These are phyloP conservation scores for Rhododendron henanense DNA, from an alignment of 148 eudicot species.

Conservation along the genomic window DNA sequence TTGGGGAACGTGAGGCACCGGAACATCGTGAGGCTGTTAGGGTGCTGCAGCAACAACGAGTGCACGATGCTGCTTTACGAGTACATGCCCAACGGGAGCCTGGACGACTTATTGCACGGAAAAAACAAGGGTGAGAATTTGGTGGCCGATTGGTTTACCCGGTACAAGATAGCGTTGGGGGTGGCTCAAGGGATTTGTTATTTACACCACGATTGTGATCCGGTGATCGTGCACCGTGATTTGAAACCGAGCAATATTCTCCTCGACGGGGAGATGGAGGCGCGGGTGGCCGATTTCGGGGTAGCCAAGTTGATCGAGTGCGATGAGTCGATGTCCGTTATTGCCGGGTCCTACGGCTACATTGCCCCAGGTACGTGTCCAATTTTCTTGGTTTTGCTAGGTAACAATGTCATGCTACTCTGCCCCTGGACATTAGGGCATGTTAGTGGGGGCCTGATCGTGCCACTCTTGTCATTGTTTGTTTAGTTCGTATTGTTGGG, in stretches of 20 bases:
- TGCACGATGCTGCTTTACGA: slow-evolving; percentile 83
- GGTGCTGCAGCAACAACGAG: slow-evolving; percentile 76
- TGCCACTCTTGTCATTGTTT: not conserved
- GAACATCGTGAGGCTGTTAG: slow-evolving; percentile 77
- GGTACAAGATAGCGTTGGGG: slow-evolving; percentile 82
- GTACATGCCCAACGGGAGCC: slow-evolving; percentile 96
- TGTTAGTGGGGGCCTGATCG: not conserved
- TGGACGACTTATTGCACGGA: slow-evolving; percentile 80
- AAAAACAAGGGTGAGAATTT: slow-evolving; percentile 58
- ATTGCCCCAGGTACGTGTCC: slow-evolving; percentile 78
- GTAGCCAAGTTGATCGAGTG: slow-evolving; percentile 76
- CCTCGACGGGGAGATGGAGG: slow-evolving; percentile 83
- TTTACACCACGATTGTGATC: slow-evolving; percentile 91
- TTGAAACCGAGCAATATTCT: slow-evolving; percentile 84
- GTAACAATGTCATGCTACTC: not conserved
- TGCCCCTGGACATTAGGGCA: not conserved
- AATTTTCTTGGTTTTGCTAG: not conserved
- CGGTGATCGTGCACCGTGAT: slow-evolving; percentile 91
- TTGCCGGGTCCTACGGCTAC: slow-evolving; percentile 97
- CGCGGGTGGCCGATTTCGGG: slow-evolving; percentile 94
- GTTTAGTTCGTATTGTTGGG: slow-evolving; percentile 3
- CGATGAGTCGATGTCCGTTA: slow-evolving; percentile 87
- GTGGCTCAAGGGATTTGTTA: slow-evolving; percentile 98
- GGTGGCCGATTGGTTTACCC: slow-evolving; percentile 69
- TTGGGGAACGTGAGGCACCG: slow-evolving; percentile 88